These are phyloP conservation scores for Lactarius psammicola DNA, from an alignment of 768 basidiomycete genomes.

Conservation along the genomic window DNA sequence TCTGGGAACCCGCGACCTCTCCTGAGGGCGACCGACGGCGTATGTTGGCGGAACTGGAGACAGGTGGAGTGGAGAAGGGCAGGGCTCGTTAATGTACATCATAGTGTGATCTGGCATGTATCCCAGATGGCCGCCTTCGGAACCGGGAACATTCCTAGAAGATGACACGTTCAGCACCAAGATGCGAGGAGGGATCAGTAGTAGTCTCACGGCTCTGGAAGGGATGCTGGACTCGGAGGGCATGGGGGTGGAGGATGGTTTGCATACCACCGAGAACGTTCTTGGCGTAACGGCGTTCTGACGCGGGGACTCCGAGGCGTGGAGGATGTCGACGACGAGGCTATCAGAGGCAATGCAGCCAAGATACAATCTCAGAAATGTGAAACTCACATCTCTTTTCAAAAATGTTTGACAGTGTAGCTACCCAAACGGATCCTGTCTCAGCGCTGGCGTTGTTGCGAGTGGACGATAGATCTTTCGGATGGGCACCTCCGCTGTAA, in stretches of 20 bases:
- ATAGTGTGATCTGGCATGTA: too few species aligned
- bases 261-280: too few species aligned
- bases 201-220: not conserved
- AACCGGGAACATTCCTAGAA: not conserved
- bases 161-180: not conserved
- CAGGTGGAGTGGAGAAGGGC: too few species aligned
- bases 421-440: not conserved
- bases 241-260: accelerated
- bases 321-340: not conserved
- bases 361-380: not conserved
- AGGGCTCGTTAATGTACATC: too few species aligned
- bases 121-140: too few species aligned
- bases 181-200: not conserved
- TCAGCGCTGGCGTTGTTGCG: not conserved
- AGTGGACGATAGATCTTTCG: not conserved
- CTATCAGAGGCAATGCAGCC: not conserved
- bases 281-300: not conserved
- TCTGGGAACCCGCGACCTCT: too few species aligned
- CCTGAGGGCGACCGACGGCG: too few species aligned
- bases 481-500: not conserved
- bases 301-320: not conserved
- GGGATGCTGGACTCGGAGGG: too few species aligned
- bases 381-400: not conserved
- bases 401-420: not conserved
- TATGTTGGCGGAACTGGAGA: too few species aligned